Evolutionary conservation across 2,329 filamentous ascomycete genomes (phyloP), one percentile per base, ranked within the genome.

Genomic region (Orbilia ellipsospora): DNA sequence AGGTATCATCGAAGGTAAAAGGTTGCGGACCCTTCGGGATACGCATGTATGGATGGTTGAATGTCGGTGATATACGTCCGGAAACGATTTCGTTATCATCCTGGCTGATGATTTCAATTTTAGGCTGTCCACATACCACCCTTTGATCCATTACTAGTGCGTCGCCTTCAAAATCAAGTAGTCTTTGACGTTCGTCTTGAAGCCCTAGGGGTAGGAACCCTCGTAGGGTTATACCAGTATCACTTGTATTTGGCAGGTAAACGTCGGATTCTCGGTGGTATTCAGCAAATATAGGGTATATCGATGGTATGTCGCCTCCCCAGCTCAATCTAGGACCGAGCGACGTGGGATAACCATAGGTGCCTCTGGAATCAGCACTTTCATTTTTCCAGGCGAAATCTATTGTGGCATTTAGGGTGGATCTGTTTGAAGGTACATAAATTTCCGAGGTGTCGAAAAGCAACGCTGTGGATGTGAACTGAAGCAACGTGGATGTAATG

Each of bases 121-220:
- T 23, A 7, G 56, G 56, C 16, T 45, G 56, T 4, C 56, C 56
- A 23, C 36, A 60, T 4, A 20, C 26, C 1, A 45, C 56, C 42
- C 40, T 44, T 20, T 60, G 56, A 23, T 60, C 56, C 56, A 60
- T 60, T 23, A 60, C 31, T 12, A 60, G 20, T 13, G 56, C 40
- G 1, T 20, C 45, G 5, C 56, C 56, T 23, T 44, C 42, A 18
- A 44, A 60, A 8, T 60, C 16, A 13, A 60, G 6, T 44, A 60
- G 31, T 8, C 28, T 56, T 18, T 56, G 26, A 1, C 56, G 31
- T 40, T 48, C 12, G 12, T 44, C 36, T 20, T 40, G 26, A 8
- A 10, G 6, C 10, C 12, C 56, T 20, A 60, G 16, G 1, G 56
- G 56, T 8, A 60, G 20, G 31, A 60, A 48, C 16, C n/a, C 56